A percentile compares a stretch with the other conserved stretches of the same genome.
These are phyloP conservation scores for Aspergillus pseudotamarii DNA, from an alignment of 2,329 filamentous ascomycete species.

Conservation along the genomic window DNA sequence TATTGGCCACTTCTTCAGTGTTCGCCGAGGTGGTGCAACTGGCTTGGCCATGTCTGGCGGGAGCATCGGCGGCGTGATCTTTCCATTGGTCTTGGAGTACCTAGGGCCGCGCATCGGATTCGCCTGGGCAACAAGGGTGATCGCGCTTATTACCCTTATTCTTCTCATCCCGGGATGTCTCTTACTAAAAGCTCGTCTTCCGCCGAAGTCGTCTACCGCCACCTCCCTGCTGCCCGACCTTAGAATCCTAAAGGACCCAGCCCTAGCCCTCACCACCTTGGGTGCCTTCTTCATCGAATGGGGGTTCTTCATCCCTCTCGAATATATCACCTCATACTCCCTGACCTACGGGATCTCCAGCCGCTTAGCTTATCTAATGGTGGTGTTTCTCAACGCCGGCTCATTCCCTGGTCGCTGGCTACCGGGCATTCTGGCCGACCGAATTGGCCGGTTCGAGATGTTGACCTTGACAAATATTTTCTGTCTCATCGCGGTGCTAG, in stretches of 20 bases:
- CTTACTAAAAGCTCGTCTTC: slow-evolving; percentile 17
- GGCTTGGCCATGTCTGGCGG: slow-evolving; percentile 38
- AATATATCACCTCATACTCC: slow-evolving; percentile 28
- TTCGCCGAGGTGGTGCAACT: slow-evolving; percentile 33
- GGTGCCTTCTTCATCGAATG: slow-evolving; percentile 28
- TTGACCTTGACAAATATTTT: slow-evolving; percentile 31
- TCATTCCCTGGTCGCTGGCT: slow-evolving; percentile 27
- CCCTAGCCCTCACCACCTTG: slow-evolving; percentile 19
- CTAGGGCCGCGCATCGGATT: slow-evolving; percentile 34
- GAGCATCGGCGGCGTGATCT: slow-evolving; percentile 35
- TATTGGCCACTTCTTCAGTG: slow-evolving; percentile 37
- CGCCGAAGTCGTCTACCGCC: slow-evolving; percentile 15
- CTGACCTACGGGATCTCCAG: slow-evolving; percentile 15
- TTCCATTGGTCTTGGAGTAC: slow-evolving; percentile 34
- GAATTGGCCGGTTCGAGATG: slow-evolving; percentile 30
- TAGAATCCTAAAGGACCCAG: slow-evolving; percentile 21
- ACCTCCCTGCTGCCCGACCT: slow-evolving; percentile 22
- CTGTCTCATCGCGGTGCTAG: slow-evolving; percentile 28
- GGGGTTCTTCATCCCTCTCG: slow-evolving; percentile 29
- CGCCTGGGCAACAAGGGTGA: slow-evolving; percentile 39
- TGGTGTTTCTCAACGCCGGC: slow-evolving; percentile 28
- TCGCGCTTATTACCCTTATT: slow-evolving; percentile 37
- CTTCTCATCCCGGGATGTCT: slow-evolving; percentile 31
- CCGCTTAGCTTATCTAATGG: slow-evolving; percentile 26
- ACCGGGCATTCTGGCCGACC: slow-evolving; percentile 28